Conservation (phyloP, 805 yeast genomes). For the Monosporozyma unispora region DNA sequence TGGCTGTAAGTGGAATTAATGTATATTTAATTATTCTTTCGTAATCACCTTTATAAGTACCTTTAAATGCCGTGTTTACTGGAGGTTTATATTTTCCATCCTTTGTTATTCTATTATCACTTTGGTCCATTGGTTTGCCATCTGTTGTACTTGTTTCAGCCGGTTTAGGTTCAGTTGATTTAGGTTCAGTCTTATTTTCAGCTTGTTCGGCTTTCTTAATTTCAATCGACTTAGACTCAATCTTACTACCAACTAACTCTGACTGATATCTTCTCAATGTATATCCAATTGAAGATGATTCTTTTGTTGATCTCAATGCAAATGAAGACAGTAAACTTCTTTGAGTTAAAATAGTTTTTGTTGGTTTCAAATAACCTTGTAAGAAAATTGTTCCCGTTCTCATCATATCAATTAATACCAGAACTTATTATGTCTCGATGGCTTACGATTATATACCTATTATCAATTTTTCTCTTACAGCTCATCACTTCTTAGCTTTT, state of each 20-base stretch:
- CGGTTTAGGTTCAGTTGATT: background rate
- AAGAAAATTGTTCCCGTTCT: background rate
- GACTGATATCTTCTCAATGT: background rate
- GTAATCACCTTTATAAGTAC: constrained; percentile 67
- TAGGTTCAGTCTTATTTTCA: background rate
- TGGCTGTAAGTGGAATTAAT: constrained; percentile 51
- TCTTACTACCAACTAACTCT: background rate
- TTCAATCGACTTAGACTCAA: background rate
- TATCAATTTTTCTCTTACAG: too few species aligned
- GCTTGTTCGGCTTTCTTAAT: background rate
- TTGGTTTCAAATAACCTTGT: background rate
- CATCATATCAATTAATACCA: background rate
- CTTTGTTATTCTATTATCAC: background rate
- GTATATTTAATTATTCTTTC: constrained; percentile 55
- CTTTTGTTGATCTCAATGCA: background rate
- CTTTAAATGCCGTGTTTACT: constrained; percentile 45
- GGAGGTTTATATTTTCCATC: constrained; percentile 41
- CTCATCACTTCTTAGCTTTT: background rate
- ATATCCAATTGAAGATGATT: background rate
- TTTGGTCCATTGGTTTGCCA: background rate
- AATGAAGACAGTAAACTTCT: background rate
- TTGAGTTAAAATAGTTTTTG: background rate
- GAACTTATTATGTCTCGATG: background rate
- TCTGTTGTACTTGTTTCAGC: background rate
- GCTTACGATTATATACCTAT: too few species aligned